A percentile compares a stretch with the other conserved stretches of the same genome.
Evolutionary conservation across 2,329 filamentous ascomycete genomes (phyloP).

Genomic region (Claviceps maximensis): DNA sequence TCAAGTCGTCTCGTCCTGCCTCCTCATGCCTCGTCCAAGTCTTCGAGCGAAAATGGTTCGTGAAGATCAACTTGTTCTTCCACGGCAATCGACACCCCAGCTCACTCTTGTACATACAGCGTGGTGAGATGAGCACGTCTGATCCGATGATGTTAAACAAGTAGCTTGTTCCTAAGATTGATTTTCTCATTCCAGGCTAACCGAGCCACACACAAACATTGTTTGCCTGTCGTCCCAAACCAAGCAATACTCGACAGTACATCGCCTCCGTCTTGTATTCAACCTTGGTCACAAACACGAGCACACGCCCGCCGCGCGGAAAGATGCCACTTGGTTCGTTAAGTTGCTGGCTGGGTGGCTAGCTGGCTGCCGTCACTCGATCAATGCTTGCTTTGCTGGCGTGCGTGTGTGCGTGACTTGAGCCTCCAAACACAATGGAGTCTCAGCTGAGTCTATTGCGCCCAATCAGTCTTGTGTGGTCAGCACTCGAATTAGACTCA

Average conservation of each 20-base stretch:
- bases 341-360: not conserved
- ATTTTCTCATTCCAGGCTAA: not conserved
- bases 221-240: not conserved
- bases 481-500: not conserved
- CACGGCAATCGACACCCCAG: too few relatives aligned
- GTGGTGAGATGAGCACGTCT: not conserved
- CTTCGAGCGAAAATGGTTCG: not conserved
- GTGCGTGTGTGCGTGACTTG: not conserved
- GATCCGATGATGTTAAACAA: not conserved
- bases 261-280: not conserved
- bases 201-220: not conserved
- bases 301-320: not conserved
- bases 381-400: not conserved
- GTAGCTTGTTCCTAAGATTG: not conserved
- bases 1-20: not conserved
- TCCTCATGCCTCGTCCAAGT: not conserved
- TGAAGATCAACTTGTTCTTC: too few relatives aligned
- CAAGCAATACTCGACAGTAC: not conserved
- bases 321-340: not conserved
- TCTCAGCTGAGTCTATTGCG: not conserved
- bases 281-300: not conserved
- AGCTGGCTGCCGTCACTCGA: not conserved
- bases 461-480: not conserved
- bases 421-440: not conserved
- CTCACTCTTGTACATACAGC: not conserved